Conservation (phyloP, 768 basidiomycete species). For the Collybiopsis luxurians region DNA sequence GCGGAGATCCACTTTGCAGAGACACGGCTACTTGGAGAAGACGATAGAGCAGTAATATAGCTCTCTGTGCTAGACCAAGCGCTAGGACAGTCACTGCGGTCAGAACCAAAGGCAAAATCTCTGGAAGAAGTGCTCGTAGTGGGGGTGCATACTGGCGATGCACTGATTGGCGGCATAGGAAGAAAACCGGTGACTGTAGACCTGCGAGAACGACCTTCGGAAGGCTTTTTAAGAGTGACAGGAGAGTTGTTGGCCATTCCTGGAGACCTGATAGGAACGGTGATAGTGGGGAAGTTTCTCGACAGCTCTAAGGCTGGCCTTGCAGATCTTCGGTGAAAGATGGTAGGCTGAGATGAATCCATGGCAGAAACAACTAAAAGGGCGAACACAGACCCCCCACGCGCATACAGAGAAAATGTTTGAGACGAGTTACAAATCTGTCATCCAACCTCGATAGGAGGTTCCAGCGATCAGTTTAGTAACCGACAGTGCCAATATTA, state of each 20-base stretch:
- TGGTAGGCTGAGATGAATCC: slow-evolving; percentile 7
- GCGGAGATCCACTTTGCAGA: slow-evolving; percentile 57
- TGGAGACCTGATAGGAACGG: neutral
- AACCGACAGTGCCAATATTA: too few species aligned
- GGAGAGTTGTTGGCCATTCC: neutral
- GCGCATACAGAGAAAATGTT: neutral
- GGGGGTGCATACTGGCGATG: slow-evolving; percentile 58
- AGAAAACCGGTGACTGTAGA: slow-evolving; percentile 36
- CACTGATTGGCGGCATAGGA: slow-evolving; percentile 55
- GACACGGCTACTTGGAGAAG: slow-evolving; percentile 12
- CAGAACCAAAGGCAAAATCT: slow-evolving; percentile 13
- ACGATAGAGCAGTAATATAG: slow-evolving; percentile 18
- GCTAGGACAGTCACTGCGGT: slow-evolving; percentile 2
- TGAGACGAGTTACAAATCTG: slow-evolving; percentile 3
- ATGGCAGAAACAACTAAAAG: neutral
- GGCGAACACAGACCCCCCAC: neutral
- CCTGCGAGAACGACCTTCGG: slow-evolving; percentile 12
- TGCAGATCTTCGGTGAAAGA: slow-evolving; percentile 4
- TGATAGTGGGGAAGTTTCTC: slow-evolving; percentile 16
- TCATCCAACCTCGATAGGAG: slow-evolving; percentile 6
- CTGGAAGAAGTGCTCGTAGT: slow-evolving; percentile 30
- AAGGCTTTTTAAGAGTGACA: neutral
- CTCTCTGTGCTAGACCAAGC: slow-evolving; percentile 9
- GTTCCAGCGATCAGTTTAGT: neutral
- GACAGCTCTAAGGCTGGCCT: slow-evolving; percentile 10